These are phyloP conservation scores for Cyclocybe cylindracea DNA, from an alignment of 768 basidiomycete genomes.

Conservation along the genomic window DNA sequence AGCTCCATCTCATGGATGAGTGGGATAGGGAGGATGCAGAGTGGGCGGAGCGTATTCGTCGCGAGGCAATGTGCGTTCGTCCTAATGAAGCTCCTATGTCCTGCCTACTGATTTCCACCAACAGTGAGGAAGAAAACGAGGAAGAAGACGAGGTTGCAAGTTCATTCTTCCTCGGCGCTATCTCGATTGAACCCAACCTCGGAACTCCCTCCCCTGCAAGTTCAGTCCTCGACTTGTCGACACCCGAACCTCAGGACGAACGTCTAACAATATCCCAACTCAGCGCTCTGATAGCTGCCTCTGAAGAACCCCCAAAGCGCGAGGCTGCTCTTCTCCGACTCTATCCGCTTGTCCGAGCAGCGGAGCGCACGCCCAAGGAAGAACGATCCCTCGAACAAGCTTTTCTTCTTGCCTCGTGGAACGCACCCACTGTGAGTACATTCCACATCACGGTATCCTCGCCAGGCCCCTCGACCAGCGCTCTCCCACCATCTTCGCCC, in stretches of 20 bases:
- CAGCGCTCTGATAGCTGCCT: constrained; percentile 1
- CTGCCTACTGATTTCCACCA: background rate
- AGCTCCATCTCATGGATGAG: constrained; percentile 1
- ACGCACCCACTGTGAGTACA: background rate
- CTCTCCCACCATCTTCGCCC: background rate
- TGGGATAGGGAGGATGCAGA: background rate
- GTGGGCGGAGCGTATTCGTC: background rate
- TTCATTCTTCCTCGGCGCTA: too few species aligned
- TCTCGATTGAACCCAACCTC: background rate
- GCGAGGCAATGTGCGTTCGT: background rate
- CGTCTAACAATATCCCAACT: background rate
- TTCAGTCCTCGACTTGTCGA: too few species aligned
- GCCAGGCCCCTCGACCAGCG: background rate
- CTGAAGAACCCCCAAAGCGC: background rate
- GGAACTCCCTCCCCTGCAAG: background rate
- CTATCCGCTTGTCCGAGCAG: constrained; percentile 12
- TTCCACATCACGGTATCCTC: background rate
- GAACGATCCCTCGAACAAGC: constrained; percentile 17
- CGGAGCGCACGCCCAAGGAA: constrained; percentile 16
- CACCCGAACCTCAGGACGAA: background rate
- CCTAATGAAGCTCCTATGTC: background rate
- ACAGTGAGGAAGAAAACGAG: too few species aligned
- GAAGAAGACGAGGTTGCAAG: too few species aligned
- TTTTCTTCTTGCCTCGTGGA: constrained; percentile 20
- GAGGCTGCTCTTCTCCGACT: constrained; percentile 6